Conservation (phyloP, 768 basidiomycete genomes). For the Suillus decipiens region DNA sequence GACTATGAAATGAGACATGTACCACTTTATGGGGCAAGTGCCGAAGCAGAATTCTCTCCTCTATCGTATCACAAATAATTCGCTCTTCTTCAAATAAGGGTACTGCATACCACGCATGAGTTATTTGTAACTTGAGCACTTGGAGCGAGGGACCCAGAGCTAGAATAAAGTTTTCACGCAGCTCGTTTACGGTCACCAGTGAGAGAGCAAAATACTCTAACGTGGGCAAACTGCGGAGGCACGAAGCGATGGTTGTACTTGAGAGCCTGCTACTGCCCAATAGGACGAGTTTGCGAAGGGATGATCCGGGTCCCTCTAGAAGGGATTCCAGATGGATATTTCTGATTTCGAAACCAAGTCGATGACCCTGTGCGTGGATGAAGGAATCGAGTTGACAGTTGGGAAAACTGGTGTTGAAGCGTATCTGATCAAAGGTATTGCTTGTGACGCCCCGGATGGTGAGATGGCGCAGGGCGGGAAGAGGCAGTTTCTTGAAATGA, state of each 20-base stretch:
- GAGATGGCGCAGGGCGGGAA: constrained; percentile 22
- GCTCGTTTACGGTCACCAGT: constrained; percentile 37
- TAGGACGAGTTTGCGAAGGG: constrained; percentile 36
- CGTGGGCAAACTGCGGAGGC: constrained; percentile 26
- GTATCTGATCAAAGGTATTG: constrained; percentile 36
- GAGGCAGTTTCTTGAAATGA: constrained; percentile 18
- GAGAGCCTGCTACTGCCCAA: constrained; percentile 37
- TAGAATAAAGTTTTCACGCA: constrained; percentile 32
- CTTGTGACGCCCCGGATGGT: constrained; percentile 36
- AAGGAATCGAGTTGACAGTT: constrained; percentile 36
- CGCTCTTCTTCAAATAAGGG: constrained; percentile 35
- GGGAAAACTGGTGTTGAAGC: constrained; percentile 29
- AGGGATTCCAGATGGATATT: constrained; percentile 37
- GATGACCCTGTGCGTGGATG: constrained; percentile 34
- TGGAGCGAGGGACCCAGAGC: constrained; percentile 30
- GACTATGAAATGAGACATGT: constrained; percentile 22
- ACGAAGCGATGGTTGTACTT: constrained; percentile 29
- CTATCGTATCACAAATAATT: constrained; percentile 32
- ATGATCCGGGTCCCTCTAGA: constrained; percentile 16
- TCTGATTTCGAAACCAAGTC: constrained; percentile 39
- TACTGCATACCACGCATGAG: constrained; percentile 35
- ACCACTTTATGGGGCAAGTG: constrained; percentile 13
- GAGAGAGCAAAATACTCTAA: constrained; percentile 40
- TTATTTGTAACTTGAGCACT: constrained; percentile 39
- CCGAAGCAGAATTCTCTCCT: constrained; percentile 19